Base-by-base conservation (phyloP, 257 asterid species). In the Solanum tacnaense region DNA sequence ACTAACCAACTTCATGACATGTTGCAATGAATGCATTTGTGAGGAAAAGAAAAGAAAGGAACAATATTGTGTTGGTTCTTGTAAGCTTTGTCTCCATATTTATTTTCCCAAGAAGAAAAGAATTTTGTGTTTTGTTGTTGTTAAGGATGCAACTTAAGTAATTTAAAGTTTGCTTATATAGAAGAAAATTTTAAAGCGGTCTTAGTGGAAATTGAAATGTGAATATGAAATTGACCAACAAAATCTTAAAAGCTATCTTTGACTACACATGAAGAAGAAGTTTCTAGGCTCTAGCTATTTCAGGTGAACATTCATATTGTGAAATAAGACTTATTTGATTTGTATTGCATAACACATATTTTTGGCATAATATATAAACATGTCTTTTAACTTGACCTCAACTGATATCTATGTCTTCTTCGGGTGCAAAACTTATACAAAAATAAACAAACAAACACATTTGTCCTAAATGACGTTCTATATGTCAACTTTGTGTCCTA, bases 1-100 rank as follows among this genome's bases (percentile, higher is more conserved):
- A 60, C 60, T 36, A 84, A 91, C 95, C 98, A 67, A 93, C 92
- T 93, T 94, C 94, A 46, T 94, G 92, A 62, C 93, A 93, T 87
- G 32, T 85, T 34, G 91, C 46, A 20, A 85, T 68, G 41, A 79
- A 85, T 86, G 93, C 88, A 29, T 71, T 52, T 38, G 90, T 86
- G 81, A 87, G 41, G 31, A 90, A 58, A 25, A 90, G 25, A n/a
- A 94, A 86, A 65, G 90, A 88, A 88, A 90, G 73, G 70, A 86
- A 83, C 20, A 62, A 70, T 52, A 62, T 35, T 85, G 15, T 79
- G 67, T 79, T 60, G 25, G 32, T 74, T 84, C 49, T 85, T 86
- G 84, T 23, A 88, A 7, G n/a, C 65, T 9, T 52, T 58, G 41
- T 72, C 88, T 75, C 88, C 90, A 87, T 89, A 5, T 41, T 29